Conservation (phyloP, 2,329 filamentous ascomycete genomes). For the Pestalotiopsis fici region DNA sequence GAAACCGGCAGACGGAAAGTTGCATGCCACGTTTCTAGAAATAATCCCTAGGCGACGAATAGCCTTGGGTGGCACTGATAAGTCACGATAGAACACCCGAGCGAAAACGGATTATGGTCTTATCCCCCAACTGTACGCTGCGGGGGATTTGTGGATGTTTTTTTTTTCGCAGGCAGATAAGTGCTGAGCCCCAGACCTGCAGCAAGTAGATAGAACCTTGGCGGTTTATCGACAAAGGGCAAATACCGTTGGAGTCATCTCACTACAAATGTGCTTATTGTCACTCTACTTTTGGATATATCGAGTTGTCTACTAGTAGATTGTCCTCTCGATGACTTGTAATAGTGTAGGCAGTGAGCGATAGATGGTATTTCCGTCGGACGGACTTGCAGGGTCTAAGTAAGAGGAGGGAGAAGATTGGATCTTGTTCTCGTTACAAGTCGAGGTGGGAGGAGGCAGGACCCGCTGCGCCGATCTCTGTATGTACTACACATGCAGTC, state of each 20-base stretch:
- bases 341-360: no score
- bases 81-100: neutral
- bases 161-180: neutral
- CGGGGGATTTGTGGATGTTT: neutral
- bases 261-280: neutral
- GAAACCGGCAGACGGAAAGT: neutral
- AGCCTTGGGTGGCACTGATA: neutral
- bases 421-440: no score
- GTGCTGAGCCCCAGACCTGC: neutral
- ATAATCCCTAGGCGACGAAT: neutral
- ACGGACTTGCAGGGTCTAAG: no score
- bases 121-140: no score
- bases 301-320: no score
- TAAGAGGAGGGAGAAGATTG: no score
- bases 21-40: neutral
- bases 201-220: neutral
- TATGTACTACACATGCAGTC: neutral
- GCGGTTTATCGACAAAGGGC: no score
- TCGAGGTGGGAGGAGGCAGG: neutral
- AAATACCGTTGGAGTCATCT: neutral
- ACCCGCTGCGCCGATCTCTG: neutral
- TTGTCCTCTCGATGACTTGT: no score
- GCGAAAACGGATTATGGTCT: neutral
- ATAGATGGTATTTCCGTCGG: neutral
- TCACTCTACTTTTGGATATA: neutral